phyloP scores from a whole-genome alignment of 192 early-diverging fungal species.

The Coemansia sp. region DNA sequence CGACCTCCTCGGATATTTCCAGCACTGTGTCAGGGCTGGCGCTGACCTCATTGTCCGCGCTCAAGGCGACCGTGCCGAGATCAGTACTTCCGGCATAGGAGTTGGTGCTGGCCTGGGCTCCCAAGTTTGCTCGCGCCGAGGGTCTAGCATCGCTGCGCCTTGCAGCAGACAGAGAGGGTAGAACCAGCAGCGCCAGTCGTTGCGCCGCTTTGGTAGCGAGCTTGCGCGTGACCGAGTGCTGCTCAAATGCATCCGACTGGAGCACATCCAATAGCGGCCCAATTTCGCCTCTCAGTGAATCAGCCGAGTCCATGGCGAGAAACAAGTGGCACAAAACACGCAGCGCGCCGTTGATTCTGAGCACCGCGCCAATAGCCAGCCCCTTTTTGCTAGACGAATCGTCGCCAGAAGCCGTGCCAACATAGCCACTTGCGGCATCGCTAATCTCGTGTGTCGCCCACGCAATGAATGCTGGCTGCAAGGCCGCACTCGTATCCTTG shows the following conservation, averaged over 20 bases:
- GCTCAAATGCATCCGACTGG: conserved; percentile 56
- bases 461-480: conserved; percentile 68
- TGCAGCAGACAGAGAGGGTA: conserved; percentile 64
- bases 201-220: conserved; percentile 82
- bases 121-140: conserved; percentile 24
- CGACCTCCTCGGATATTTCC: conserved; percentile 84
- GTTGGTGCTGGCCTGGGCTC: neutral
- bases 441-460: conserved; percentile 64
- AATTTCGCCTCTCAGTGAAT: conserved; percentile 12
- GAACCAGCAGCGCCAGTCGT: conserved; percentile 77
- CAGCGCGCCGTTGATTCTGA: conserved; percentile 44
- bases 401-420: neutral
- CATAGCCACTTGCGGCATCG: conserved; percentile 11
- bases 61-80: neutral
- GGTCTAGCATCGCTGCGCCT: conserved; percentile 67
- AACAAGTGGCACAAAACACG: conserved; percentile 51
- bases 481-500: conserved; percentile 66
- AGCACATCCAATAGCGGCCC: conserved; percentile 38
- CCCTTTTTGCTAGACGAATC: neutral
- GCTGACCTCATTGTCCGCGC: neutral
- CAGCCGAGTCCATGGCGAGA: conserved; percentile 35
- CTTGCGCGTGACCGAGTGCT: conserved; percentile 80
- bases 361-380: conserved; percentile 25
- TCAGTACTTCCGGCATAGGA: neutral
- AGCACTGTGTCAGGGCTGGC: conserved; percentile 56